Percentiles rank a stretch among this genome's conserved stretches.
Evolutionary conservation across 192 early-diverging fungal genomes (phyloP).

Genomic region (Dimargaris cristalligena): DNA sequence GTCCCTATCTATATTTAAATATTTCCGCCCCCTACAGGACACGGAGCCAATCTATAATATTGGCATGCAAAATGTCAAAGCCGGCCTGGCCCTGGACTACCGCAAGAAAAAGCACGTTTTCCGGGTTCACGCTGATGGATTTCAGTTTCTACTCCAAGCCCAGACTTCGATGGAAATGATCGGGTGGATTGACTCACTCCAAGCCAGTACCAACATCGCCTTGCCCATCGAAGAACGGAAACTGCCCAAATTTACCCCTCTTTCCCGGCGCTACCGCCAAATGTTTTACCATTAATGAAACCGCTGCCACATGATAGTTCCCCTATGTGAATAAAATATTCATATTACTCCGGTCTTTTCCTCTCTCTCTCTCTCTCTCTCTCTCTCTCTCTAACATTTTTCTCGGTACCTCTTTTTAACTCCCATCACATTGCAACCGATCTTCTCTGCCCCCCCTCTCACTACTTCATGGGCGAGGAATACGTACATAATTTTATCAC

Average conservation of each 20-base stretch:
- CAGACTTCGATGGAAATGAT: not conserved
- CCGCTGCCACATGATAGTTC: too few species aligned
- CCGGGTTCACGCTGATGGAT: slow-evolving; percentile 5
- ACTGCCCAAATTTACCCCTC: slow-evolving; percentile 6
- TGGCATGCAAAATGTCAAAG: not conserved
- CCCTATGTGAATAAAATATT: too few species aligned
- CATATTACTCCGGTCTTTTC: too few species aligned
- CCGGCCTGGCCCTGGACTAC: slow-evolving; percentile 7
- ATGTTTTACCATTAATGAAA: too few species aligned
- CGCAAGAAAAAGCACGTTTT: slow-evolving; percentile 5
- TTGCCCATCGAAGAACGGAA: slow-evolving; percentile 7
- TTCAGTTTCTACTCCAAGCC: slow-evolving; percentile 7
- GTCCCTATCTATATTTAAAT: not conserved
- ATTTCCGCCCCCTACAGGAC: not conserved
- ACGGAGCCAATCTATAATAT: not conserved
- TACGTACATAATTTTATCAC: too few species aligned
- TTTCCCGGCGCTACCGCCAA: not conserved
- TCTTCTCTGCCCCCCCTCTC: too few species aligned
- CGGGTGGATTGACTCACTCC: slow-evolving; percentile 1
- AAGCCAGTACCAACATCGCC: slow-evolving; percentile 11
- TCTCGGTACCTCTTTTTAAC: too few species aligned
- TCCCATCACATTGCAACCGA: too few species aligned
- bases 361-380: too few species aligned
- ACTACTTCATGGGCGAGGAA: too few species aligned
- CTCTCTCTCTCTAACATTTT: too few species aligned